A percentile compares a stretch with the other conserved stretches of the same genome.
These are phyloP conservation scores for Penicillium vulpinum DNA, from an alignment of 2,329 filamentous ascomycete genomes.

Conservation along the genomic window DNA sequence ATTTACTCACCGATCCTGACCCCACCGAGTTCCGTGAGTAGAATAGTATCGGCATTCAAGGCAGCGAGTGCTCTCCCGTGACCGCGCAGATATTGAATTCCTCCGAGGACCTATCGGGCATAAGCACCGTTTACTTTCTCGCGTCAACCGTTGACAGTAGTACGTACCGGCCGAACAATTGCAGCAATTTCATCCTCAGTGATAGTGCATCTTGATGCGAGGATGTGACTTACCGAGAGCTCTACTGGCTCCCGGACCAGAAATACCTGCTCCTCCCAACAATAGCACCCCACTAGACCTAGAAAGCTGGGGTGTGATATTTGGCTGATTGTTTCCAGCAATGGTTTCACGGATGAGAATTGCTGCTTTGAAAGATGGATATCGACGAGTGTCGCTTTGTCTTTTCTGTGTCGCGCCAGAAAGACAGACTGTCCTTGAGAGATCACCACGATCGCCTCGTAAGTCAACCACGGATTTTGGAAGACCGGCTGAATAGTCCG, in stretches of 20 bases:
- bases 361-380: neutral
- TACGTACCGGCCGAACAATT: neutral
- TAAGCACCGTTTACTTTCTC: neutral
- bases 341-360: neutral
- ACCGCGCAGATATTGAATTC: slow-evolving; percentile 8
- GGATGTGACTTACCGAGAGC: neutral
- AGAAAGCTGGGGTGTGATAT: neutral
- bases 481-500: neutral
- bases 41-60: neutral
- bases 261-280: neutral
- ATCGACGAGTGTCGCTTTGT: neutral
- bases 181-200: neutral
- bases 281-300: neutral
- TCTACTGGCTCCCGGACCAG: slow-evolving; percentile 2
- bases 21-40: neutral
- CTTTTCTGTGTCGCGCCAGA: neutral
- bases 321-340: neutral
- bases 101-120: slow-evolving; percentile 1
- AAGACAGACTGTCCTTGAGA: neutral
- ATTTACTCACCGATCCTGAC: neutral
- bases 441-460: neutral
- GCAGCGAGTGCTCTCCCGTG: neutral
- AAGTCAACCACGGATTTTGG: neutral
- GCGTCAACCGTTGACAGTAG: neutral
- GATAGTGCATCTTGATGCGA: neutral